phyloP scores from a whole-genome alignment of 176 grass and related monocot genomes.

The Bothriochloa decipiens region DNA sequence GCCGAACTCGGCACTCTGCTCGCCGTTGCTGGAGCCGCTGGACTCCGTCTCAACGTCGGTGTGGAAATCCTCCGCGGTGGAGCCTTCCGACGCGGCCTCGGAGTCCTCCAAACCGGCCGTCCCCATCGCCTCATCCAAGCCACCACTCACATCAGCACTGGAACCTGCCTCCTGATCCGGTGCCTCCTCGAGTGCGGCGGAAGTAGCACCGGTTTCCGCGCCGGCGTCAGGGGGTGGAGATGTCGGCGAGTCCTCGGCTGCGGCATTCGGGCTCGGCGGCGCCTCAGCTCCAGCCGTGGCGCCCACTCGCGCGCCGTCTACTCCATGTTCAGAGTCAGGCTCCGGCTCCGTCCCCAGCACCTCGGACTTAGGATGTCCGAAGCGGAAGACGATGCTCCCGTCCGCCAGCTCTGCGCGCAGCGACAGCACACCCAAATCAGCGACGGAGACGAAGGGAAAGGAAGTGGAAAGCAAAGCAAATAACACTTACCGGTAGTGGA shows the following conservation, averaged over 20 bases:
- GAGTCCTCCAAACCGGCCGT: slow-evolving; percentile 39
- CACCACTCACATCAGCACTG: slow-evolving; percentile 19
- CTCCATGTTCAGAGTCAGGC: neutral
- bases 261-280: neutral
- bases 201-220: neutral
- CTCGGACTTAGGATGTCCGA: slow-evolving; percentile 40
- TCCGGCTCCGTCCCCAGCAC: neutral
- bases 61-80: slow-evolving; percentile 50
- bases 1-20: slow-evolving; percentile 37
- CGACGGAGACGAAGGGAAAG: neutral
- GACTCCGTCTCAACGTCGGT: slow-evolving; percentile 55
- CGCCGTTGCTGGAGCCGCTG: slow-evolving; percentile 54
- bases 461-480: neutral
- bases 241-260: neutral
- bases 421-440: slow-evolving; percentile 8
- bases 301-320: neutral
- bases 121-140: neutral
- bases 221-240: neutral
- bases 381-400: slow-evolving; percentile 80
- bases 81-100: slow-evolving; percentile 46
- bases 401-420: slow-evolving; percentile 63
- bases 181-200: neutral
- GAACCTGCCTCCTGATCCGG: neutral
- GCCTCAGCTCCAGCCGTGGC: neutral
- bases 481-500: slow-evolving; percentile 51